Evolutionary conservation across 371 early-diverging fungal species (phyloP).

Genomic region (Nematocida homosporus): DNA sequence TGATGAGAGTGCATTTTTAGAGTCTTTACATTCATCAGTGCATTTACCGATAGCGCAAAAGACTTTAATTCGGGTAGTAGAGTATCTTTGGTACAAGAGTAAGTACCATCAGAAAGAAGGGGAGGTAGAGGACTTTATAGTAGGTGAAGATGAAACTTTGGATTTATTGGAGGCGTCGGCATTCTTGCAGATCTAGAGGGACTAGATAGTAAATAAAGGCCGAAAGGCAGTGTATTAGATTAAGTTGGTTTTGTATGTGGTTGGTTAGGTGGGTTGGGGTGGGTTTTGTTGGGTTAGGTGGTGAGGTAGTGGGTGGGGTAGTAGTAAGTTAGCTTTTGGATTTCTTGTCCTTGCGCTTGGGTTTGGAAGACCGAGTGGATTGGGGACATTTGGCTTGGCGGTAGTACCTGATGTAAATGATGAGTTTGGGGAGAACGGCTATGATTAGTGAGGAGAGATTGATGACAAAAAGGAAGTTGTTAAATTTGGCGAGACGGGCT

Average conservation of each 20-base stretch:
- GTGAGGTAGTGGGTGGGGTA: not conserved
- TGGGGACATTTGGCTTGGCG: slow-evolving; percentile 1
- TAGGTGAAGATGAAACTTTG: slow-evolving; percentile 62
- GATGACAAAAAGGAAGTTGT: slow-evolving; percentile 51
- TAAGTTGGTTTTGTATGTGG: not conserved
- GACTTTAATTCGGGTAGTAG: slow-evolving; percentile 59
- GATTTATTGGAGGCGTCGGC: slow-evolving; percentile 66
- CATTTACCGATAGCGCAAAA: slow-evolving; percentile 57
- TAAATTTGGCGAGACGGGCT: slow-evolving; percentile 63
- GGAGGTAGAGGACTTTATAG: slow-evolving; percentile 60
- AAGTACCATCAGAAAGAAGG: slow-evolving; percentile 11
- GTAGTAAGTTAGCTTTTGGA: not conserved
- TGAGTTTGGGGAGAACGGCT: slow-evolving; percentile 64
- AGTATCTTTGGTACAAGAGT: slow-evolving; percentile 61
- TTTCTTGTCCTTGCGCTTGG: not conserved
- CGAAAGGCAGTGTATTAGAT: no score
- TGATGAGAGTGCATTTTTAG: slow-evolving; percentile 34
- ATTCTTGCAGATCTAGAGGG: slow-evolving; percentile 62
- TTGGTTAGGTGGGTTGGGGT: not conserved
- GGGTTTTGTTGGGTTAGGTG: not conserved
- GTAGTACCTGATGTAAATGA: slow-evolving; percentile 43
- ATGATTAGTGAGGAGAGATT: slow-evolving; percentile 62
- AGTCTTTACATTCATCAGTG: slow-evolving; percentile 27
- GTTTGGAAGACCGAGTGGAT: not conserved
- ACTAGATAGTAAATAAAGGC: no score